Evolutionary conservation across 2,329 filamentous ascomycete genomes (phyloP), one percentile per base, ranked within the genome.

Genomic region (Apiospora saccharicola): DNA sequence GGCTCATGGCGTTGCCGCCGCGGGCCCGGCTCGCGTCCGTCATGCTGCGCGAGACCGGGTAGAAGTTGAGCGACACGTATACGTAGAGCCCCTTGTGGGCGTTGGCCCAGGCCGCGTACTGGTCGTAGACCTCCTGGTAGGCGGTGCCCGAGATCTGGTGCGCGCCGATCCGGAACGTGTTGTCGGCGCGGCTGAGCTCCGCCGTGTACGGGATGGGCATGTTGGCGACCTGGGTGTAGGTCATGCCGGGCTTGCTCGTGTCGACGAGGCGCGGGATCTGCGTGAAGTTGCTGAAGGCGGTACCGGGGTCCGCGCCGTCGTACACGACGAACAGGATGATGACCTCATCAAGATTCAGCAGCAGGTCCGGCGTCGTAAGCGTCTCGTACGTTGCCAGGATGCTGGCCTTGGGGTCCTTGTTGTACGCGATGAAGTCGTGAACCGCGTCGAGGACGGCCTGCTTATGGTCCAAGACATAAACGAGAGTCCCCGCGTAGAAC

Each of bases 321-420:
- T 82, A 82, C 41, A 82, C 80, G n/a, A 81, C 73, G 72, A 81
- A 81, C 77, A 81, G 73, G 57, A 81, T 72, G 61, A 79, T 79
- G 3, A 75, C 75, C 73, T 82, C 77, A 57, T 81, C 79, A 13
- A 81, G 75, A 67, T 79, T 78, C 4, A 81, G 74, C 24, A 74
- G 72, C 51, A 78, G n/a, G 64, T 78, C 75, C 1, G 77, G 79
- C 0, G 78, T 80, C 1, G 72, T 70, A 3, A 81, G 61, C 69
- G 79, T 80, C 71, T 81, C 76, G 71, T 80, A 81, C 1, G 80
- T 81, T 4, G 77, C 78, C 71, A 82, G 77, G 67, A 82, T 79
- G 43, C 76, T 75, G 8, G 80, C 80, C 71, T 81, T 81, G 1
- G 80, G 77, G 34, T 82, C 79, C 16, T 72, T 77, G 73, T 82